Conservation (phyloP, 805 yeast species). For the Yamadazyma scolyti region DNA sequence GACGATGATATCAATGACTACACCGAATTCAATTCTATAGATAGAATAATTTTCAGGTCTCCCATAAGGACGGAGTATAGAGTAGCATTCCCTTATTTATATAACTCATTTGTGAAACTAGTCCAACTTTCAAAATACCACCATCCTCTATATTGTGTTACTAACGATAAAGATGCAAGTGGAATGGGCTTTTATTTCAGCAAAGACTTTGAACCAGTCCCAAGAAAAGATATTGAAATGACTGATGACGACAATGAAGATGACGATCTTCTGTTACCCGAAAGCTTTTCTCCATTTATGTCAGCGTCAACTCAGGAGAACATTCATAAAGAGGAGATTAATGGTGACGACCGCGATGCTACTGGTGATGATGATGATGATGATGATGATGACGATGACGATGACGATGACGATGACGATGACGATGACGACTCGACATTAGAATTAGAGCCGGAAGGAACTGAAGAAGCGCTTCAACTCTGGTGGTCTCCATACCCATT, state of each 20-base stretch:
- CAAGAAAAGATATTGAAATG: slow-evolving; percentile 14
- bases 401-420: slow-evolving; percentile 20
- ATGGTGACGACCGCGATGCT: slow-evolving; percentile 2
- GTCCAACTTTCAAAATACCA: slow-evolving; percentile 63
- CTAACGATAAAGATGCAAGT: slow-evolving; percentile 35
- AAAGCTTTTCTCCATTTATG: slow-evolving; percentile 50
- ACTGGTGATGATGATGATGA: slow-evolving; percentile 4
- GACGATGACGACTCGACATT: slow-evolving; percentile 3
- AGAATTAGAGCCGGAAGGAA: slow-evolving; percentile 38
- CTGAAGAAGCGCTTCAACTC: slow-evolving; percentile 55
- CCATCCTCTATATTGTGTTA: slow-evolving; percentile 53
- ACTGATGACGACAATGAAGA: slow-evolving; percentile 5
- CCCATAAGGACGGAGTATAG: slow-evolving; percentile 79
- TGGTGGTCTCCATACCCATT: slow-evolving; percentile 86
- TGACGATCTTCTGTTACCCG: slow-evolving; percentile 29
- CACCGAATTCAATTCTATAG: slow-evolving; percentile 87
- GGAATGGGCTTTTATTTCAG: slow-evolving; percentile 20
- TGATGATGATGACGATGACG: slow-evolving; percentile 23
- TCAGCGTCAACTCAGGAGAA: slow-evolving; percentile 3
- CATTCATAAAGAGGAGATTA: slow-evolving; percentile 5
- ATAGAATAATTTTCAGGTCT: slow-evolving; percentile 75
- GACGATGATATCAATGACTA: slow-evolving; percentile 55
- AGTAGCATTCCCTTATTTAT: slow-evolving; percentile 82
- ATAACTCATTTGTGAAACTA: slow-evolving; percentile 70
- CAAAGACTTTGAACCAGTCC: slow-evolving; percentile 52